phyloP scores from a whole-genome alignment of 306 rosid species.

The Lupinus albus region DNA sequence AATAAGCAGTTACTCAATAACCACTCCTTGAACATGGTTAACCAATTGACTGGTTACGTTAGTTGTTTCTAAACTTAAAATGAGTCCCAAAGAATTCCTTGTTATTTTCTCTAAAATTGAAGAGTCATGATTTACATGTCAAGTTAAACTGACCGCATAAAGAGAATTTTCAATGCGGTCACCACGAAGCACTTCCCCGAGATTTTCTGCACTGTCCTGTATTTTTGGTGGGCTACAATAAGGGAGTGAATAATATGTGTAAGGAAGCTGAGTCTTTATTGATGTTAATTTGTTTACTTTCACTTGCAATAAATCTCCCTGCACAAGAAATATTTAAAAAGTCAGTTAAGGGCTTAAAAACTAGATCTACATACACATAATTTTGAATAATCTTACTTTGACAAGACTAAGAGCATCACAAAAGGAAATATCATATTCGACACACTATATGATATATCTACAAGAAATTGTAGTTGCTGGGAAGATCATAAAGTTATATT shows the following conservation, averaged over 20 bases:
- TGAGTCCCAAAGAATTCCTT: conserved; percentile 7
- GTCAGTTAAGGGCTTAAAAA: conserved; percentile 6
- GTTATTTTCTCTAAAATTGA: conserved; percentile 4
- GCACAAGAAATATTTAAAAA: conserved; percentile 43
- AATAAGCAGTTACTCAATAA: conserved; percentile 5
- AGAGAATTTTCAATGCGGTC: conserved; percentile 96
- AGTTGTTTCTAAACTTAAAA: conserved; percentile 26
- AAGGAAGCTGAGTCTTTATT: conserved; percentile 95
- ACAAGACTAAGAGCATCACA: conserved; percentile 4
- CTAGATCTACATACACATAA: not conserved
- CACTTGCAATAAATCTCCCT: conserved; percentile 87
- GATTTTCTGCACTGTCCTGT: conserved; percentile 89
- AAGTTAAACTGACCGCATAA: conserved; percentile 65
- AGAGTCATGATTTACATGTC: conserved; percentile 7
- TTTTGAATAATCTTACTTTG: not conserved
- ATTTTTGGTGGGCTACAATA: conserved; percentile 65
- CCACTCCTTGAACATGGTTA: not conserved
- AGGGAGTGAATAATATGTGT: conserved; percentile 84
- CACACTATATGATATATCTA: not conserved
- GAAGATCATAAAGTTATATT: not conserved
- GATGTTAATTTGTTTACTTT: conserved; percentile 96
- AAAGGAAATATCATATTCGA: not conserved
- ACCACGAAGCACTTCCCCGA: conserved; percentile 98
- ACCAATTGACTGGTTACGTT: conserved; percentile 1
- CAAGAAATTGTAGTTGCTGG: conserved; percentile 10